Conservation (phyloP, 1,284 basidiomycete genomes). For the Irpex sp. region DNA sequence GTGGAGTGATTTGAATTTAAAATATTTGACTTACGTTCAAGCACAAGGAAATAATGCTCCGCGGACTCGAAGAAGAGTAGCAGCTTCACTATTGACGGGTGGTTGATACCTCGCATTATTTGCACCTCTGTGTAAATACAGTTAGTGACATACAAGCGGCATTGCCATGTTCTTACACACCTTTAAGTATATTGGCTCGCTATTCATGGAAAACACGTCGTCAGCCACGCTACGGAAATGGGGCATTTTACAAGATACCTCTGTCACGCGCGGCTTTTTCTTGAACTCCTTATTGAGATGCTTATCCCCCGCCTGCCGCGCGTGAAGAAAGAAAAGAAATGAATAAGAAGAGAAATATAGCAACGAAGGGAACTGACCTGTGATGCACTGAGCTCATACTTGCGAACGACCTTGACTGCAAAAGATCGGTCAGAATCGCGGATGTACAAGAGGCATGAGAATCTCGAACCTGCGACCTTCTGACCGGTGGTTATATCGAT, state of each 20-base stretch:
- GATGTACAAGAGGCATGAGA: slow-evolving; percentile 9
- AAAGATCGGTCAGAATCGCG: slow-evolving; percentile 2
- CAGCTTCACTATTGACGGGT: slow-evolving; percentile 89
- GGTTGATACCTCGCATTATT: slow-evolving; percentile 96
- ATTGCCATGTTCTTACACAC: slow-evolving; percentile 31
- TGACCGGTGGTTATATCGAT: slow-evolving; percentile 72
- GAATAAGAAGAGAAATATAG: slow-evolving; percentile 27
- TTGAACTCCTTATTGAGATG: slow-evolving; percentile 92
- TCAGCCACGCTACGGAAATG: slow-evolving; percentile 18
- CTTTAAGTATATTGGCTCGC: slow-evolving; percentile 98
- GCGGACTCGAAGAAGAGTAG: slow-evolving; percentile 86
- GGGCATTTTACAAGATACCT: slow-evolving; percentile 59
- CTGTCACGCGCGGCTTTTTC: slow-evolving; percentile 93
- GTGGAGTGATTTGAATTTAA: slow-evolving; percentile 6
- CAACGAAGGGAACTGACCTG: slow-evolving; percentile 73
- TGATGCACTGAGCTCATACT: slow-evolving; percentile 90
- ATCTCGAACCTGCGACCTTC: slow-evolving; percentile 78
- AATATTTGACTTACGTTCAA: slow-evolving; percentile 67
- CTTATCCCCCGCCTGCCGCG: slow-evolving; percentile 79
- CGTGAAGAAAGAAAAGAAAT: slow-evolving; percentile 16
- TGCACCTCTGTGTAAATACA: slow-evolving; percentile 76
- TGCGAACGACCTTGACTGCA: slow-evolving; percentile 94
- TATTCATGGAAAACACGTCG: slow-evolving; percentile 35
- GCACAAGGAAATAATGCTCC: slow-evolving; percentile 92
- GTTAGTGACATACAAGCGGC: not conserved